These are phyloP conservation scores for Erodium trifolium DNA, from an alignment of 441 rosid genomes.

Conservation along the genomic window DNA sequence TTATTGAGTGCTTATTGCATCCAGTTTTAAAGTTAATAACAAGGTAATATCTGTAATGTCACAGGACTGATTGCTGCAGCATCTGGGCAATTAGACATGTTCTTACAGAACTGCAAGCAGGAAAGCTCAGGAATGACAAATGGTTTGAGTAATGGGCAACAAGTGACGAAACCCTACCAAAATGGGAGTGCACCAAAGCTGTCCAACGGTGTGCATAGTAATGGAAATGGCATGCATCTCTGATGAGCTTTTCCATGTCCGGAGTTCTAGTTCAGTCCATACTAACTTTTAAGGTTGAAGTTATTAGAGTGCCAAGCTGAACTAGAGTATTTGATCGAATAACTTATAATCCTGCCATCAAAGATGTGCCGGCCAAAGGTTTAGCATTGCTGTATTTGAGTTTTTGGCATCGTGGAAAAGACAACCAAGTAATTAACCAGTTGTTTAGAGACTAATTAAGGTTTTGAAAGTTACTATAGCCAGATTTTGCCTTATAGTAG, in stretches of 20 bases:
- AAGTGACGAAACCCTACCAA: constrained; percentile 32
- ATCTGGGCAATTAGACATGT: constrained; percentile 53
- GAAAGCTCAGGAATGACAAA: constrained; percentile 27
- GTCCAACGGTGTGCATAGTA: constrained; percentile 42
- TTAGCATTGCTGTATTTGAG: background rate
- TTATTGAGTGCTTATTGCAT: no score
- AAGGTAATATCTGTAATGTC: constrained; percentile 4
- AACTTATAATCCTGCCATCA: background rate
- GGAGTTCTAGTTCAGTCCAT: background rate
- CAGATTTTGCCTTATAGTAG: no score
- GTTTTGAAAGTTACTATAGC: no score
- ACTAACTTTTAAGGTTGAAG: background rate
- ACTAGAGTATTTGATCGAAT: no score
- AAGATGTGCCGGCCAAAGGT: background rate
- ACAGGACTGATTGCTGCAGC: constrained; percentile 88
- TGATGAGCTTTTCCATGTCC: background rate
- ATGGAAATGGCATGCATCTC: constrained; percentile 60
- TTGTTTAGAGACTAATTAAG: no score
- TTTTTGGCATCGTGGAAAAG: background rate
- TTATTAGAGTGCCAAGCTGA: background rate
- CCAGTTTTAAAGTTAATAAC: no score
- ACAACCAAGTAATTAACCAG: no score
- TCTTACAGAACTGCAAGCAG: constrained; percentile 29
- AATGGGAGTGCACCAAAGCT: constrained; percentile 38
- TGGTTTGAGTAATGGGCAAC: constrained; percentile 38